Evolutionary conservation across 768 basidiomycete genomes (phyloP), one percentile per base, ranked within the genome.

Genomic region (Mycena crocata): DNA sequence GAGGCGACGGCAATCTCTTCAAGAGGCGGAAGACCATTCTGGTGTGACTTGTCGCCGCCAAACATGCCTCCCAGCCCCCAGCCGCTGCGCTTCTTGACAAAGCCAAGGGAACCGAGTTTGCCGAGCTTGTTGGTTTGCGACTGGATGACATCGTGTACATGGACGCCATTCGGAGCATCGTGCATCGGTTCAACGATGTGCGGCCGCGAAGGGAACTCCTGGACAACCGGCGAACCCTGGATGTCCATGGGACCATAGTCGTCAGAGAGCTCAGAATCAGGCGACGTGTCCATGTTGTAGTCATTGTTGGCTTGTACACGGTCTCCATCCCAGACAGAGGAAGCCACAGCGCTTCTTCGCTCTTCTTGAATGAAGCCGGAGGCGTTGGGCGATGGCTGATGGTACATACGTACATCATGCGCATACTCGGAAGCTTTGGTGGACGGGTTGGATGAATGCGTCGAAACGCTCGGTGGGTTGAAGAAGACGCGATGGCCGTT

Each of bases 1-100:
- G 87, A 80, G 32, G 83, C 79, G 42, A 86, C 82, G 15, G 87
- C 87, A 23, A 87, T 80, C 80, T 94, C 93, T 46, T 93, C 92
- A 39, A 93, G 87, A 37, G 92, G 90, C 39, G 92, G 87, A 10
- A 93, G 80, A 8, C 80, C 77, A 55, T 84, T 83, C 62, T 87
- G 88, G 72, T 89, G 85, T 21, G 82, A 82, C 72, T 93, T 93
- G 74, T 94, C 92, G 44, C 86, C 84, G 32, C 92, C 90, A 77
- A 94, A 94, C 84, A 93, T 89, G 37, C 80, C 77, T 52, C 71
- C 57, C 45, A 93, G 82, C 39, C 85, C 84, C 88, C 90, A 91
- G 77, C 85, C 89, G 71, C 84, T 83, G 67, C 81, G 82, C 79
- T 93, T 93, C 84, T 90, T 93, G 68, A 85, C 86, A 72, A 93